Conservation (phyloP, 1,284 basidiomycete genomes). For the Austropuccinia psidii region DNA sequence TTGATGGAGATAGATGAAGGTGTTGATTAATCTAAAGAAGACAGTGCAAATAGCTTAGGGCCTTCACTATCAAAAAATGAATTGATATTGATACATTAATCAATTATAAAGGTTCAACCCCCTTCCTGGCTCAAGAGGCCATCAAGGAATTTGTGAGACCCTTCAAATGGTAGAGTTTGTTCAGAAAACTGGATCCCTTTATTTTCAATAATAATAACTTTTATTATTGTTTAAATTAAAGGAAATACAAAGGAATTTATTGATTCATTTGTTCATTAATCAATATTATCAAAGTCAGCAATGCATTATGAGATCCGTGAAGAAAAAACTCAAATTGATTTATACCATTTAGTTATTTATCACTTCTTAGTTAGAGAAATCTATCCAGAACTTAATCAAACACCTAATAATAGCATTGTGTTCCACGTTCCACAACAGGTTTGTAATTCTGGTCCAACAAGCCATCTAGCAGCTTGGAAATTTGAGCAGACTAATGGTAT, state of each 20-base stretch:
- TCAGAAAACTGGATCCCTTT: conserved; percentile 17
- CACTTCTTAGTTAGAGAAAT: neutral
- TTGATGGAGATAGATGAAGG: conserved; percentile 14
- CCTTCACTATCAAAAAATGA: neutral
- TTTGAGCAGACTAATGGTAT: conserved; percentile 31
- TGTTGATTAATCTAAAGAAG: neutral
- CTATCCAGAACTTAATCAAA: conserved; percentile 7
- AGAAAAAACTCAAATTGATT: neutral
- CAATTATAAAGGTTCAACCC: neutral
- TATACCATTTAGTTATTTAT: conserved; percentile 22
- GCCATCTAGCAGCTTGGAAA: conserved; percentile 26
- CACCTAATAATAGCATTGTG: conserved; percentile 23
- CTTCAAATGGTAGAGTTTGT: conserved; percentile 12
- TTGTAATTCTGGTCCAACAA: conserved; percentile 7
- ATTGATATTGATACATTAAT: neutral
- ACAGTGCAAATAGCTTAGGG: neutral
- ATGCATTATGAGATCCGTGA: conserved; percentile 3
- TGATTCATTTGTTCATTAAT: conserved; percentile 1
- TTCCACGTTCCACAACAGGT: conserved; percentile 18
- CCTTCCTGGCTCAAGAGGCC: conserved; percentile 26
- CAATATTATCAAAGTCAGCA: conserved; percentile 7
- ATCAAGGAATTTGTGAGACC: conserved; percentile 7
- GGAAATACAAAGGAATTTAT: neutral
- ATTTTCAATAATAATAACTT: conserved; percentile 1
- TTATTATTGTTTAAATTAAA: conserved; percentile 21